Evolutionary conservation across 495 filamentous ascomycete species (phyloP), one percentile per base, ranked within the genome.

Genomic region (Filosporella fistucella): DNA sequence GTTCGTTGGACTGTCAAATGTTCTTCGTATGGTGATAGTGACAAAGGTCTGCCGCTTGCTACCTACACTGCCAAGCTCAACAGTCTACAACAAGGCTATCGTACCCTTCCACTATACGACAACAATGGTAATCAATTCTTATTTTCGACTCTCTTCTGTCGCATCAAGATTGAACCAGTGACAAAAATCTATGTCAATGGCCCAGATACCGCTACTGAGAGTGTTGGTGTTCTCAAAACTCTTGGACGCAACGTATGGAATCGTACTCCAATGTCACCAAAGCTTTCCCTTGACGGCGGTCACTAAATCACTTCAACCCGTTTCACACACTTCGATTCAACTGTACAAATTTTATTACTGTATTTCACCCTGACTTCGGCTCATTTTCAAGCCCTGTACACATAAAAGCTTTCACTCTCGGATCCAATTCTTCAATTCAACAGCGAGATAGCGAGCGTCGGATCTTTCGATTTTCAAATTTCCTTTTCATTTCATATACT

Each of bases 81-180:
- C 68, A 89, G 81, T 51, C 74, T 98, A 21, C 88, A 91, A 56
- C 82, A 95, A 64, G 93, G 93, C n/a, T 98, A 94, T 58, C 91
- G 91, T 40, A 94, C 95, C 54, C 75, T 98, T 30, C 93, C 91
- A n/a, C 74, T 98, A n/a, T 84, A 83, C 57, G 87, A 96, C 64
- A 73, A 76, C 35, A 85, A 88, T 47, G 93, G 91, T 42, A 89
- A 96, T 45, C 88, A 87, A 51, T 96, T 89, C 62, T 71, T 95
- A 18, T 94, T 94, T 64, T 95, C 93, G n/a, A 94, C 88, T 0
- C 68, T 98, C 26, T 95, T 98, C 67, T 93, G 89, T 64, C 80
- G 78, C 48, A 86, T 97, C 63, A 78, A 80, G 45, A 89, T 80
- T 33, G 68, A 70, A 20, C 71, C 71, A n/a, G 61, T 71, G n/a